Evolutionary conservation across 805 yeast species (phyloP).

Genomic region (Pichia eremophila): DNA sequence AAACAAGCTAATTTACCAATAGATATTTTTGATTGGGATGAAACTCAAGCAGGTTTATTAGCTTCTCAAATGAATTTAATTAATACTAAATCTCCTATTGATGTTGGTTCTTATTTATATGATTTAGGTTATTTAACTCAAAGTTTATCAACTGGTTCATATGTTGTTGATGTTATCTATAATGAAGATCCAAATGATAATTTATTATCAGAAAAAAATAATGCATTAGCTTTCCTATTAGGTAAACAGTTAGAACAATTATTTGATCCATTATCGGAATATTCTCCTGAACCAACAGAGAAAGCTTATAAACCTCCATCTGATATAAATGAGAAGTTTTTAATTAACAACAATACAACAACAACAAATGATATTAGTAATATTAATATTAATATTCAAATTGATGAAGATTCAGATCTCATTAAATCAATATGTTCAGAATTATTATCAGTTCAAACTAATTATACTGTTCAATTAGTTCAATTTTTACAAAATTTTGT

Average conservation of each 20-base stretch:
- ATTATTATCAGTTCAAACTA: slow-evolving; percentile 60
- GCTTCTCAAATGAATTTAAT: slow-evolving; percentile 59
- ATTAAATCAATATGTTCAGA: slow-evolving; percentile 55
- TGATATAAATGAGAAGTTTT: neutral
- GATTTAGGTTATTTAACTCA: slow-evolving; percentile 45
- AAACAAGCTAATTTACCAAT: slow-evolving; percentile 14
- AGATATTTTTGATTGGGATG: slow-evolving; percentile 50
- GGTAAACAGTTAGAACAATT: slow-evolving; percentile 84
- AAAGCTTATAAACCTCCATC: slow-evolving; percentile 56
- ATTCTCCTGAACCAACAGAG: slow-evolving; percentile 84
- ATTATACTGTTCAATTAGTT: slow-evolving; percentile 62
- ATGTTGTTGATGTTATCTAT: slow-evolving; percentile 68
- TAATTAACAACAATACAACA: neutral
- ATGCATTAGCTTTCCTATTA: slow-evolving; percentile 60
- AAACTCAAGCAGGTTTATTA: slow-evolving; percentile 71
- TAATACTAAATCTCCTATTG: slow-evolving; percentile 40
- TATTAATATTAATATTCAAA: neutral
- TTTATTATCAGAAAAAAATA: slow-evolving; percentile 44
- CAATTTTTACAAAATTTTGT: slow-evolving; percentile 69
- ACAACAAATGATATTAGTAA: no score
- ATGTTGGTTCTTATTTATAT: slow-evolving; percentile 48
- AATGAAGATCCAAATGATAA: slow-evolving; percentile 23
- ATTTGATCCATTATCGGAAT: slow-evolving; percentile 84
- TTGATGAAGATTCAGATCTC: slow-evolving; percentile 21
- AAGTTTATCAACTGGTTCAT: slow-evolving; percentile 31